Base-by-base conservation (phyloP, 495 filamentous ascomycete genomes). In the Cenococcum geophilum region DNA sequence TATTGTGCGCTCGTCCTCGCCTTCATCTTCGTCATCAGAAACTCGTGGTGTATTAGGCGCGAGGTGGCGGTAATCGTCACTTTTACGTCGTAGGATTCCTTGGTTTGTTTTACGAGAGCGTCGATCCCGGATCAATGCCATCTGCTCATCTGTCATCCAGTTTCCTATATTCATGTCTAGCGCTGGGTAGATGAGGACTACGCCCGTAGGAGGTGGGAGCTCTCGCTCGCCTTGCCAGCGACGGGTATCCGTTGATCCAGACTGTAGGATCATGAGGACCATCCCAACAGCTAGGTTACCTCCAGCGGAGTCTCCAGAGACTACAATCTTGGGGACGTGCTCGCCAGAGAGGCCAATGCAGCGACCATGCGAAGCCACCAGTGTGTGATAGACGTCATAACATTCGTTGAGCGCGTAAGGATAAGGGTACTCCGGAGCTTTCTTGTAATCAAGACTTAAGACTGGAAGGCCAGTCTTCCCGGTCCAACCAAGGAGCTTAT, bases 61-160 rank as follows among this genome's bases (percentile, higher is more conserved):
- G 5, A 86, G 69, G 27, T 79, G 78, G 57, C 79, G 73, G 53
- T 85, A 87, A 49, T 89, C 82, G 67, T 83, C 86, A 49, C 82
- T 89, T 74, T 97, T 97, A 56, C 86, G 80, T 20, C 82, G 79
- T 5, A 97, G 71, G 55, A 97, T 82, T 48, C 81, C 78, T 59
- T 80, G 80, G 68, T 97, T 96, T 1, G 85, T 89, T 60, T 84
- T 84, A 1, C 92, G 83, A 59, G 82, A 83, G 56, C 83, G 79
- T 43, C 89, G 86, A 60, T 96, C 91, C 63, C 92, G 86, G 57
- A 98, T 96, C 42, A 97, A 75, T 0, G 89, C 80, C 89, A 97
- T 93, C 70, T 97, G 92, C 71, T 97, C 93, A 66, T 98, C 95
- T 0, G 87, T 90, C 91, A 98, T 97, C 93, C 93, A 98, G 67